A percentile compares a stretch with the other conserved stretches of the same genome.
Evolutionary conservation across 768 basidiomycete species (phyloP).

Genomic region (Hortiboletus campestris): DNA sequence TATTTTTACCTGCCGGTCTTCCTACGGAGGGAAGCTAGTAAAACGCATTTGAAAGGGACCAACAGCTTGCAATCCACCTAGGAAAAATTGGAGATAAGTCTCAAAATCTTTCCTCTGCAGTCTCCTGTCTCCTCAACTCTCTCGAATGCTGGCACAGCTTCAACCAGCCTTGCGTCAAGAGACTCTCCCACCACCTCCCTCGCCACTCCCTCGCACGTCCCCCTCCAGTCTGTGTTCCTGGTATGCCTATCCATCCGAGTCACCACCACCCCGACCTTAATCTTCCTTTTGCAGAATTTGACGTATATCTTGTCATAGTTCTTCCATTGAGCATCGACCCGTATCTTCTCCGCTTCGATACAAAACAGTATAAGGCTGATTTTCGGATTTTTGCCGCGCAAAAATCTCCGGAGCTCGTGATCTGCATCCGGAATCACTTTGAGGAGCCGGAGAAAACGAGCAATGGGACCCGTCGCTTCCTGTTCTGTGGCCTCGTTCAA

Average conservation of each 20-base stretch:
- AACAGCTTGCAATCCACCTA: not conserved
- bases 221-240: not conserved
- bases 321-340: constrained; percentile 7
- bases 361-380: constrained; percentile 14
- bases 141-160: constrained; percentile 6
- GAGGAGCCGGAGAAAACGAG: constrained; percentile 7
- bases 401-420: constrained; percentile 4
- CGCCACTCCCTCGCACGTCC: not conserved
- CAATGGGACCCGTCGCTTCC: not conserved
- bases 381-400: constrained; percentile 7
- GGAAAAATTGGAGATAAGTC: constrained; percentile 2
- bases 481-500: constrained; percentile 6
- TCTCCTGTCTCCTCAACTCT: not conserved
- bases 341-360: constrained; percentile 8
- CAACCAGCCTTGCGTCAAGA: constrained; percentile 2
- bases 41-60: not conserved
- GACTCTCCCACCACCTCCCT: not conserved
- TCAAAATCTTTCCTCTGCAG: not conserved
- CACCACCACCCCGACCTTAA: constrained; percentile 16
- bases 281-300: constrained; percentile 10
- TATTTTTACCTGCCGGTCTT: too few species aligned
- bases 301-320: constrained; percentile 8
- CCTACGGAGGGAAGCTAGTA: too few species aligned
- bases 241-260: constrained; percentile 5
- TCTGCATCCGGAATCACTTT: constrained; percentile 8